phyloP scores from a whole-genome alignment of 2,329 filamentous ascomycete genomes.

The Eutypa lata region DNA sequence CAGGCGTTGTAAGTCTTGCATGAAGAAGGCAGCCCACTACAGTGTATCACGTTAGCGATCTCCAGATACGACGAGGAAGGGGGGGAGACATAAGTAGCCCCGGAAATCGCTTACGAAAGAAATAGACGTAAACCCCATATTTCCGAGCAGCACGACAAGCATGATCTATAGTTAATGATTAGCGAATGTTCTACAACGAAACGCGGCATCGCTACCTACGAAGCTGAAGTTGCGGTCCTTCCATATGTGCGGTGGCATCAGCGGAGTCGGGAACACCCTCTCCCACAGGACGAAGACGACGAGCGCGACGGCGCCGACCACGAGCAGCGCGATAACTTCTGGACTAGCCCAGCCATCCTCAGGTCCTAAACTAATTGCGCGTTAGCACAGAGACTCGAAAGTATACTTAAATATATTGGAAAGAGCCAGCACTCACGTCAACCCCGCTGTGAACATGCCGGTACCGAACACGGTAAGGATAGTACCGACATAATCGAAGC shows the following conservation, averaged over 20 bases:
- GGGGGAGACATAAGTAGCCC: no score
- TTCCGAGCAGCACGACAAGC: conserved; percentile 54
- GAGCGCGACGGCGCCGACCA: background rate
- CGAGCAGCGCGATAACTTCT: background rate
- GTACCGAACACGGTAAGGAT: background rate
- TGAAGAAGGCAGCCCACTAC: conserved; percentile 60
- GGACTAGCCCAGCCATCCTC: background rate
- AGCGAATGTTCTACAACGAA: no score
- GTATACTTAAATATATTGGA: background rate
- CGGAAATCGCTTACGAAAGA: conserved; percentile 37
- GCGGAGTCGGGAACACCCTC: background rate
- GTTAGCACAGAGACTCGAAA: background rate
- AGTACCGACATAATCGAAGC: background rate
- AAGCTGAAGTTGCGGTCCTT: background rate
- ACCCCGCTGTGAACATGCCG: background rate
- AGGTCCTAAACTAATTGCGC: background rate
- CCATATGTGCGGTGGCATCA: background rate
- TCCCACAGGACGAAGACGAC: background rate
- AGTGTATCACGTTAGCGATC: no score
- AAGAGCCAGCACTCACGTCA: background rate
- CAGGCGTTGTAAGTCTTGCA: conserved; percentile 54
- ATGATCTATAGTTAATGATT: conserved; percentile 44
- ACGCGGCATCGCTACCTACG: no score
- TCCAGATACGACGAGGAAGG: no score
- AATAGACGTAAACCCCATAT: conserved; percentile 58